Base-by-base conservation (phyloP, 2,329 filamentous ascomycete genomes). In the Diaporthe sp. region DNA sequence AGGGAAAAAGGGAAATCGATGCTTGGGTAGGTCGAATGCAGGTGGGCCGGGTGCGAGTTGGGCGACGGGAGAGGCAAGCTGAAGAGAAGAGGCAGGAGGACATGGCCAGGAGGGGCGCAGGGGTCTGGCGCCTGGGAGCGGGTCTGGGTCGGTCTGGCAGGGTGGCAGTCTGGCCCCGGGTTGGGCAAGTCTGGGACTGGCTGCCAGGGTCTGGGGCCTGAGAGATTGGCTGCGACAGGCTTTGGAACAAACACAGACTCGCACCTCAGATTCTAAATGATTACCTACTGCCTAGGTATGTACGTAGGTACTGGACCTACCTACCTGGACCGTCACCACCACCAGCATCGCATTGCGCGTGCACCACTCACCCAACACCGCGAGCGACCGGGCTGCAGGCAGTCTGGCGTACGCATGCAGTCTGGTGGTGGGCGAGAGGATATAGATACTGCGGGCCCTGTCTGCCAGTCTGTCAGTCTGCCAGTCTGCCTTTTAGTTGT, bases 191-290 rank as follows among this genome's bases (percentile, higher is more conserved):
- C 61, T 49, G 39, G 61, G 61, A 67, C 61, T 34, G 47, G 49
- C 65, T 20, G 65, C 49, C n/a, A 42, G 65, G 65, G 49, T 70
- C 65, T 28, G 49, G 65, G 65, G 65, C 22, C 65, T 55, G 65
- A 49, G 65, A 70, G 65, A 70, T 70, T 70, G 65, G 34, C 65
- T 70, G 65, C 49, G 65, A 70, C 49, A 47, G 49, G 65, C 65
- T 37, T n/a, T 53, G 65, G 49, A 55, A 53, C 47, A 55, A 53
- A 70, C 49, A 34, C 61, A 34, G 42, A 65, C 34, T 49, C 61
- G 57, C 57, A 39, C 31, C 22, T 60, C 57, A 28, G 28, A 58
- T 53, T 55, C 20, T 57, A 7, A 7, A 28, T 20, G 2, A 10
- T 7, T 57, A 57, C 53, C 53, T 31, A 55, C 9, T 34, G 7